Evolutionary conservation across 2,329 filamentous ascomycete genomes (phyloP).

Genomic region (Aplosporella prunicola): DNA sequence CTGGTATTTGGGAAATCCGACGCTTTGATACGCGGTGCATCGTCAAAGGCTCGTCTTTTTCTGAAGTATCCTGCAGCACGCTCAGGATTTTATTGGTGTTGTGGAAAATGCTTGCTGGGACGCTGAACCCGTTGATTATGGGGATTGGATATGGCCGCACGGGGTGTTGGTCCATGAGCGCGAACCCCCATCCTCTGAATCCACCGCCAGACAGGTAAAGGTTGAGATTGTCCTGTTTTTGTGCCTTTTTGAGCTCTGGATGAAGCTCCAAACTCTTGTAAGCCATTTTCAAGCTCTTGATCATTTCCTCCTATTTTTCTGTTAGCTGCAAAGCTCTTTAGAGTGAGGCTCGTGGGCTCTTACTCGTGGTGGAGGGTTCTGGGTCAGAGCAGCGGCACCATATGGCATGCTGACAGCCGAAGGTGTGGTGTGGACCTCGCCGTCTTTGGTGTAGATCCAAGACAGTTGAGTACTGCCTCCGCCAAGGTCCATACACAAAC

Average conservation of each 20-base stretch:
- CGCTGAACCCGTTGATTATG: constrained; percentile 70
- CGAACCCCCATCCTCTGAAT: constrained; percentile 82
- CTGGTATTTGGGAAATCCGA: constrained; percentile 70
- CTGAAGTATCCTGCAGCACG: constrained; percentile 50
- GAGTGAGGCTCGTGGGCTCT: no score
- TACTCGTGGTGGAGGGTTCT: constrained; percentile 5
- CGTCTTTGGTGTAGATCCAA: constrained; percentile 47
- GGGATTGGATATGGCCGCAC: constrained; percentile 72
- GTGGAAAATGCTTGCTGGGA: constrained; percentile 24
- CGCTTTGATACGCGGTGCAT: constrained; percentile 63
- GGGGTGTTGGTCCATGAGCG: constrained; percentile 69
- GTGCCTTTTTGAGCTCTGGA: constrained; percentile 28
- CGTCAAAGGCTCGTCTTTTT: constrained; percentile 26
- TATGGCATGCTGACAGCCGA: constrained; percentile 57
- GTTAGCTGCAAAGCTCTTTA: no score
- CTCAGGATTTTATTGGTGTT: constrained; percentile 26
- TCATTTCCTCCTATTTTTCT: constrained; percentile 46
- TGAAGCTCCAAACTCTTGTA: constrained; percentile 52
- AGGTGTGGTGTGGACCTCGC: constrained; percentile 42
- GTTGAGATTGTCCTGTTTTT: constrained; percentile 44
- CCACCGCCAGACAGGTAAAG: constrained; percentile 85
- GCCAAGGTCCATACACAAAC: constrained; percentile 78
- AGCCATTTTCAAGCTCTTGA: constrained; percentile 48
- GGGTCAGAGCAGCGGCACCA: constrained; percentile 56
- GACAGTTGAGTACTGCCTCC: constrained; percentile 64